Percentiles rank a stretch among this genome's conserved stretches.
Evolutionary conservation across 2,329 filamentous ascomycete species (phyloP).

Genomic region (Cadophora malorum): DNA sequence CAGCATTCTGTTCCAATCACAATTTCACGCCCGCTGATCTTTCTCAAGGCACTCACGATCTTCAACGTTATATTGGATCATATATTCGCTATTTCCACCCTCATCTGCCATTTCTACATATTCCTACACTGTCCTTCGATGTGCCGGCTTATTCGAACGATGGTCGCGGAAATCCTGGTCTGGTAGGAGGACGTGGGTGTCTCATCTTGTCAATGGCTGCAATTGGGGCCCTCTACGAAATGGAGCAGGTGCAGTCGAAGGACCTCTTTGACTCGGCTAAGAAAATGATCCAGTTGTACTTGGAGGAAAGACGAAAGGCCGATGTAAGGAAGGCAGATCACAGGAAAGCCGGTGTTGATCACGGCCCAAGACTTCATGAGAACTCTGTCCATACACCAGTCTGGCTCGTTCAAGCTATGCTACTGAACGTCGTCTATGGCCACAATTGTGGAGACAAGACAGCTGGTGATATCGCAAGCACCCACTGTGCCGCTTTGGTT

Average conservation of each 20-base stretch:
- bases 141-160: conserved; percentile 71
- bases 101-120: conserved; percentile 91
- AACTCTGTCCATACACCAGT: conserved; percentile 78
- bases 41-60: conserved; percentile 67
- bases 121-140: conserved; percentile 91
- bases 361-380: conserved; percentile 58
- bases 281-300: conserved; percentile 91
- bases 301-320: conserved; percentile 88
- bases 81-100: conserved; percentile 95
- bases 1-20: background rate
- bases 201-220: conserved; percentile 87
- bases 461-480: conserved; percentile 89
- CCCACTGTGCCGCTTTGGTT: conserved; percentile 88
- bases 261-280: conserved; percentile 92
- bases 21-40: conserved; percentile 7
- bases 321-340: conserved; percentile 73
- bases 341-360: conserved; percentile 57
- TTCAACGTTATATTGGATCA: conserved; percentile 88
- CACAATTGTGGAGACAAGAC: conserved; percentile 93
- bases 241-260: conserved; percentile 78
- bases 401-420: conserved; percentile 96
- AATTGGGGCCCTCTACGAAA: conserved; percentile 85
- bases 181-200: conserved; percentile 82
- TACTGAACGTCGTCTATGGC: conserved; percentile 94
- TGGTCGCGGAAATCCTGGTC: conserved; percentile 61